Conservation (phyloP, 1,284 basidiomycete species). For the Fomes fomentarius region DNA sequence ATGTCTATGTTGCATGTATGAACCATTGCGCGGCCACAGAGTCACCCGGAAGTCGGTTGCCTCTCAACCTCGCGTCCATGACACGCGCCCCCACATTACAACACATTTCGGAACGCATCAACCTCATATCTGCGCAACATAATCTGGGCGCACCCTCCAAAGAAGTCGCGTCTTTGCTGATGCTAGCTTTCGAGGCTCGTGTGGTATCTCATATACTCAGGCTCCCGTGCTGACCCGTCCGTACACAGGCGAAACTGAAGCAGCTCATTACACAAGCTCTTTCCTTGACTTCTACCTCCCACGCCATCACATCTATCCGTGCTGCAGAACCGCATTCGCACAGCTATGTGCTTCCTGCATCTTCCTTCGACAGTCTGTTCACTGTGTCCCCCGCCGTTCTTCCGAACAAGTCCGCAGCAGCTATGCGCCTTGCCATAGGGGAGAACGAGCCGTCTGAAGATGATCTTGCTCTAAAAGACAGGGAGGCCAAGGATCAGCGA, state of each 20-base stretch:
- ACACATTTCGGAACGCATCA: slow-evolving; percentile 77
- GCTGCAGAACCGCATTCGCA: slow-evolving; percentile 54
- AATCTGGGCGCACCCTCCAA: slow-evolving; percentile 63
- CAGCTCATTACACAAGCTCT: slow-evolving; percentile 79
- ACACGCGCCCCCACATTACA: slow-evolving; percentile 74
- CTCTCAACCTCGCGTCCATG: slow-evolving; percentile 69
- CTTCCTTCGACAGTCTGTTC: slow-evolving; percentile 77
- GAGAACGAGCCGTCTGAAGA: slow-evolving; percentile 60
- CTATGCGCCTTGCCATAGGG: slow-evolving; percentile 65
- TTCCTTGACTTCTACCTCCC: slow-evolving; percentile 73
- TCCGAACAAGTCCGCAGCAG: slow-evolving; percentile 75
- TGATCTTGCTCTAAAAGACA: slow-evolving; percentile 57
- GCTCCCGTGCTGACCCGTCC: neutral
- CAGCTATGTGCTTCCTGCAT: slow-evolving; percentile 59
- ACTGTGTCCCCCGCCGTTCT: slow-evolving; percentile 76
- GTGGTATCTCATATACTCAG: neutral
- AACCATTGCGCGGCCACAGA: slow-evolving; percentile 42
- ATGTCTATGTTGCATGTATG: neutral
- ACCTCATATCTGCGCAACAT: slow-evolving; percentile 79
- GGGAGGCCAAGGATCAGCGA: slow-evolving; percentile 65
- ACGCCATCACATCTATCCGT: slow-evolving; percentile 75
- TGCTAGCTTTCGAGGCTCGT: slow-evolving; percentile 73
- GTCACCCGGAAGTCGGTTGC: slow-evolving; percentile 68
- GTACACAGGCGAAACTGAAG: slow-evolving; percentile 72
- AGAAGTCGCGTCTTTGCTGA: slow-evolving; percentile 67